Conservation (phyloP, 139 green algal species). For the Astrephomene gubernaculifera region DNA sequence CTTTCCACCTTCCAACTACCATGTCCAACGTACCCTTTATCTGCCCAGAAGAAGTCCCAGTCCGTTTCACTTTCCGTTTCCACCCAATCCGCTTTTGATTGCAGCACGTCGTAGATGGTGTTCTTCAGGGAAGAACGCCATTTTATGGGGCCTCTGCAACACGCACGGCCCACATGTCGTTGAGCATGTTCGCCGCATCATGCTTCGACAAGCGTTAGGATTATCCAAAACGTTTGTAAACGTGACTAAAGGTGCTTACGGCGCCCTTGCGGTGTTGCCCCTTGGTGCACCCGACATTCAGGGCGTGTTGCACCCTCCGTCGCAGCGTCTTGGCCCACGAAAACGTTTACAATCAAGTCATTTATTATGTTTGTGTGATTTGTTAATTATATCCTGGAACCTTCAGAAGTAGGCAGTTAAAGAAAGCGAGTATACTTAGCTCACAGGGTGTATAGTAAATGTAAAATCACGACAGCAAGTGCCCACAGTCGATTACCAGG, state of each 20-base stretch:
- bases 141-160: conserved; percentile 59
- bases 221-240: too few relatives aligned
- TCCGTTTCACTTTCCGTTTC: conserved; percentile 68
- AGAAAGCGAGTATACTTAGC: too few relatives aligned
- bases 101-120: conserved; percentile 71
- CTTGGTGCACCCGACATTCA: conserved; percentile 13
- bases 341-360: too few relatives aligned
- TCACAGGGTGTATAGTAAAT: too few relatives aligned
- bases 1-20: too few relatives aligned
- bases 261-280: not conserved
- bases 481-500: too few relatives aligned
- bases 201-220: too few relatives aligned
- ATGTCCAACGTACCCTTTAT: conserved; percentile 74
- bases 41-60: conserved; percentile 77
- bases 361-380: too few relatives aligned
- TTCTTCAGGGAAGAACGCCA: conserved; percentile 66
- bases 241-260: conserved; percentile 18
- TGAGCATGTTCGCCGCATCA: too few relatives aligned
- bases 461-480: too few relatives aligned
- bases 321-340: not conserved
- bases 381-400: too few relatives aligned
- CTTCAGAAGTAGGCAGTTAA: not conserved
- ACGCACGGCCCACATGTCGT: conserved; percentile 8
- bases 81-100: conserved; percentile 60
- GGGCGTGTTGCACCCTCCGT: not conserved